Evolutionary conservation across 306 rosid genomes (phyloP).

Genomic region (Cicer arietinum): DNA sequence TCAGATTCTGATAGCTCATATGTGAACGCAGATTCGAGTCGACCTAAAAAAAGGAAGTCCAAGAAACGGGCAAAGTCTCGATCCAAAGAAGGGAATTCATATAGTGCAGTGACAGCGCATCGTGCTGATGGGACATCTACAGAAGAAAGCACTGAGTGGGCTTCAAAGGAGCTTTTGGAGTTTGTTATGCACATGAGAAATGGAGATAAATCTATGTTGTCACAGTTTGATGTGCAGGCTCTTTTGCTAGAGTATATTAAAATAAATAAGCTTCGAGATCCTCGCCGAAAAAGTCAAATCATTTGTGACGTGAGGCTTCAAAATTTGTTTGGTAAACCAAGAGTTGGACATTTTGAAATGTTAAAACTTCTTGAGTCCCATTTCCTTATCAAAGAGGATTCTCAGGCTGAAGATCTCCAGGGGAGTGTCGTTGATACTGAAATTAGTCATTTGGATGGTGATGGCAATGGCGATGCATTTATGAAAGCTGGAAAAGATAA

Average conservation of each 20-base stretch:
- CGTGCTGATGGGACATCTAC: constrained; percentile 57
- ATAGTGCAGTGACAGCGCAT: constrained; percentile 32
- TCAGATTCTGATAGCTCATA: constrained; percentile 78
- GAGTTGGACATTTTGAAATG: constrained; percentile 99
- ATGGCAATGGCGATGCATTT: constrained; percentile 63
- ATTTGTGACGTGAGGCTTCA: constrained; percentile 90
- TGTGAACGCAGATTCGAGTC: constrained; percentile 60
- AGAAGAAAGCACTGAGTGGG: constrained; percentile 71
- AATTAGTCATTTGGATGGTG: constrained; percentile 79
- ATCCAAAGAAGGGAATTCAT: constrained; percentile 55
- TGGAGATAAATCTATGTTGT: constrained; percentile 72
- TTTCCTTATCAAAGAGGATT: constrained; percentile 84
- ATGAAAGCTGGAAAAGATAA: constrained; percentile 73
- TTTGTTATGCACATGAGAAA: constrained; percentile 97
- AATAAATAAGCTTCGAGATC: constrained; percentile 93
- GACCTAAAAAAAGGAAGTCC: constrained; percentile 67
- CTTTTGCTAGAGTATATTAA: constrained; percentile 95
- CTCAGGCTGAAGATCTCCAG: constrained; percentile 77
- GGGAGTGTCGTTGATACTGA: constrained; percentile 93
- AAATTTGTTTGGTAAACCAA: constrained; percentile 92
- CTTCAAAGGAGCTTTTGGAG: constrained; percentile 93
- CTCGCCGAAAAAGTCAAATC: constrained; percentile 94
- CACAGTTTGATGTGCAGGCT: constrained; percentile 99
- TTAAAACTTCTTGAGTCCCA: constrained; percentile 97
- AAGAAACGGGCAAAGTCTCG: constrained; percentile 70